Percentiles rank a stretch among this genome's conserved stretches.
phyloP scores from a whole-genome alignment of 2,329 filamentous ascomycete genomes.

The Dichotomopilus funicola region DNA sequence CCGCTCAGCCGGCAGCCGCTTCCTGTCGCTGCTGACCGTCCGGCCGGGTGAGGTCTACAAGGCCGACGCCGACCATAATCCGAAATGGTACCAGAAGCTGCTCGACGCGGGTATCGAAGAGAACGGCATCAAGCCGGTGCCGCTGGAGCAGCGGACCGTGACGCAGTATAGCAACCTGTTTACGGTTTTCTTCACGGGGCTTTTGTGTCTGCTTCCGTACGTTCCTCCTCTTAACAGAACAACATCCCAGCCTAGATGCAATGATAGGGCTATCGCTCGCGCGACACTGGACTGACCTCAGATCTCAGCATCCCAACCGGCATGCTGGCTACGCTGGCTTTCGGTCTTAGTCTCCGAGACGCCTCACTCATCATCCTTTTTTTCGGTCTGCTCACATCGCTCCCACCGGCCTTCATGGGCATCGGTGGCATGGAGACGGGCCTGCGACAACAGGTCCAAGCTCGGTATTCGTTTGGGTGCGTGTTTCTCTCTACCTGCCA shows the following conservation, averaged over 20 bases:
- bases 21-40: constrained; percentile 12
- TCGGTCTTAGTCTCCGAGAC: constrained; percentile 49
- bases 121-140: constrained; percentile 51
- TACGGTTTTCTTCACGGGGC: constrained; percentile 54
- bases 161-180: constrained; percentile 51
- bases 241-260: not conserved
- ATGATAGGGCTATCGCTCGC: not conserved
- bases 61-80: constrained; percentile 25
- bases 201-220: constrained; percentile 52
- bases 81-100: constrained; percentile 37
- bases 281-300: not conserved
- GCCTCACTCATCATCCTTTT: constrained; percentile 52
- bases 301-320: constrained; percentile 47
- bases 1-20: not conserved
- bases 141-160: constrained; percentile 46
- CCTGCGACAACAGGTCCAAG: constrained; percentile 53
- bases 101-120: constrained; percentile 44
- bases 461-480: constrained; percentile 54
- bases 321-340: constrained; percentile 48
- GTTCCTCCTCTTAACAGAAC: constrained; percentile 22
- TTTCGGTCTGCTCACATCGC: constrained; percentile 47
- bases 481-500: not conserved
- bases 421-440: constrained; percentile 50
- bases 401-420: constrained; percentile 50
- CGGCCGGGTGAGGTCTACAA: constrained; percentile 31